A percentile compares a stretch with the other conserved stretches of the same genome.
Evolutionary conservation across 2,329 filamentous ascomycete species (phyloP).

Genomic region (Septoria linicola): DNA sequence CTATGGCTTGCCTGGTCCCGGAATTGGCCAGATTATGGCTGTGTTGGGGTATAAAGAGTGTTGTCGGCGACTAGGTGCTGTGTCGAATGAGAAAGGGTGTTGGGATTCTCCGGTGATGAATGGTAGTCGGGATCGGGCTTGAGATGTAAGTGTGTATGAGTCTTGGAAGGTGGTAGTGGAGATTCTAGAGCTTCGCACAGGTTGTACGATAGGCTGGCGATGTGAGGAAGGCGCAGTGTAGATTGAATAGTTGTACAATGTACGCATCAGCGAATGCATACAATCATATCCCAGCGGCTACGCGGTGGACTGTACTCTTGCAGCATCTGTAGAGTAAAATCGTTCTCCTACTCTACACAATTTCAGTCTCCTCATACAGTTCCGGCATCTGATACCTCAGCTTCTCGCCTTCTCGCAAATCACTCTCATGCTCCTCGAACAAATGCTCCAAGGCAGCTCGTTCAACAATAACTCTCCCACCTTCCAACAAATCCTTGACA

Average conservation of each 20-base stretch:
- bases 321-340: background rate
- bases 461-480: slow-evolving; percentile 83
- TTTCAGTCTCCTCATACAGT: slow-evolving; percentile 11
- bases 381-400: slow-evolving; percentile 16
- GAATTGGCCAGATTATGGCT: slow-evolving; percentile 54
- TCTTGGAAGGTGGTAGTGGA: too few relatives aligned
- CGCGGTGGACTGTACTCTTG: too few relatives aligned
- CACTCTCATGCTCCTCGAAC: slow-evolving; percentile 69
- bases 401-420: slow-evolving; percentile 39
- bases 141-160: too few relatives aligned
- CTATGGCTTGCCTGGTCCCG: slow-evolving; percentile 54
- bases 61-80: slow-evolving; percentile 37
- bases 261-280: too few relatives aligned
- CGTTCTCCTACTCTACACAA: background rate
- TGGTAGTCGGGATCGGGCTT: too few relatives aligned
- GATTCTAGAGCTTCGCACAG: too few relatives aligned
- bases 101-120: too few relatives aligned
- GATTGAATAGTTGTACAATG: too few relatives aligned
- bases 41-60: slow-evolving; percentile 56
- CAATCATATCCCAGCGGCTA: too few relatives aligned
- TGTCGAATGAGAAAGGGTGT: background rate
- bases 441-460: slow-evolving; percentile 73
- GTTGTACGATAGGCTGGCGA: too few relatives aligned
- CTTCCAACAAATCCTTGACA: slow-evolving; percentile 89
- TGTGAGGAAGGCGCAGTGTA: too few relatives aligned